A percentile compares a stretch with the other conserved stretches of the same genome.
Evolutionary conservation across 192 early-diverging fungal genomes (phyloP).

Genomic region (Coemansia sp.): DNA sequence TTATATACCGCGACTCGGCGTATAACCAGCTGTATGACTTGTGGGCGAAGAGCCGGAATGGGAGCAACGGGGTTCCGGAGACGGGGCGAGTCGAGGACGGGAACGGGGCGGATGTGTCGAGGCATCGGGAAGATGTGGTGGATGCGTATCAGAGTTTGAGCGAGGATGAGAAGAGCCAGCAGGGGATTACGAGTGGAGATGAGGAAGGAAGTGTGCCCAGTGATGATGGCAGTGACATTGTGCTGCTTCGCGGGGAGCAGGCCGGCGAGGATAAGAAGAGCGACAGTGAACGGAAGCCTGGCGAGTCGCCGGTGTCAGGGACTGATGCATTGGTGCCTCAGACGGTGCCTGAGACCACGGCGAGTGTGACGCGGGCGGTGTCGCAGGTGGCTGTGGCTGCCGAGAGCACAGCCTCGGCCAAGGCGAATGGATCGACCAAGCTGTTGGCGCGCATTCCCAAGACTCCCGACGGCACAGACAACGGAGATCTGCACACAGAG

Average conservation of each 20-base stretch:
- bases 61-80: constrained; percentile 41
- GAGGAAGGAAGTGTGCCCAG: neutral
- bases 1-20: constrained; percentile 78
- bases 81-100: constrained; percentile 44
- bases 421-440: neutral
- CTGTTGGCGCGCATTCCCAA: constrained; percentile 34
- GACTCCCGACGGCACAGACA: constrained; percentile 35
- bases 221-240: constrained; percentile 1
- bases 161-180: constrained; percentile 11
- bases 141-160: constrained; percentile 46
- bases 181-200: neutral
- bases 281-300: neutral
- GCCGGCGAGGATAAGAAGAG: too few relatives aligned
- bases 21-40: constrained; percentile 70
- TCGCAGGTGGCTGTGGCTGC: constrained; percentile 1
- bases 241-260: too few relatives aligned
- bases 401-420: neutral
- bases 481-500: neutral
- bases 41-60: constrained; percentile 56
- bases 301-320: constrained; percentile 7
- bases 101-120: constrained; percentile 38
- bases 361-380: constrained; percentile 1
- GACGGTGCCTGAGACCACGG: constrained; percentile 7
- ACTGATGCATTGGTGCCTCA: constrained; percentile 15
- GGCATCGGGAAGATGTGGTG: constrained; percentile 29